Conservation (phyloP, 1,284 basidiomycete genomes). For the Ustilago loliicola region DNA sequence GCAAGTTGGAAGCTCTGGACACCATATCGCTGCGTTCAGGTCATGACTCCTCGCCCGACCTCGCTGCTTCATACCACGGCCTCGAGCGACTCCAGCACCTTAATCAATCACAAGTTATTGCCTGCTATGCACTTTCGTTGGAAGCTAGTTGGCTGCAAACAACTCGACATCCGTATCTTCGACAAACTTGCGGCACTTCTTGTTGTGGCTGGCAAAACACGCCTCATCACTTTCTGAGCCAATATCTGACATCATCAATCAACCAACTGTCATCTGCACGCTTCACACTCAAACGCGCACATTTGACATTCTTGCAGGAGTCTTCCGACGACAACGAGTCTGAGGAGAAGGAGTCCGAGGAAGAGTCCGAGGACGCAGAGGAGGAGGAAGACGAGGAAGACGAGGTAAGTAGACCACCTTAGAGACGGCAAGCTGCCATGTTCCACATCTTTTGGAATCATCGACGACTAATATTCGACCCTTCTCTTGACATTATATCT, state of each 20-base stretch:
- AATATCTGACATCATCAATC: conserved; percentile 10
- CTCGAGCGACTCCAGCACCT: not conserved
- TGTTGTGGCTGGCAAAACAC: not conserved
- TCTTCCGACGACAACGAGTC: conserved; percentile 44
- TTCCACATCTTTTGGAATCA: not conserved
- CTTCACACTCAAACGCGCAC: not conserved
- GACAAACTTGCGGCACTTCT: not conserved
- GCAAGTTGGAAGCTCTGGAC: no score
- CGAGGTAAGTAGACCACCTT: conserved; percentile 9
- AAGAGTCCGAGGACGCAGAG: conserved; percentile 51
- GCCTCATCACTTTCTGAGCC: not conserved
- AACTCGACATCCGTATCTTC: not conserved
- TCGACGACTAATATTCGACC: not conserved
- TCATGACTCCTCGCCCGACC: not conserved
- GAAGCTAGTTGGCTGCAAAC: not conserved
- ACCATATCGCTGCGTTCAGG: no score
- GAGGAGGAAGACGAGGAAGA: conserved; percentile 50
- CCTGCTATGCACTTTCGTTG: not conserved
- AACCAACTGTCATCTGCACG: conserved; percentile 1
- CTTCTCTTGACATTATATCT: not conserved
- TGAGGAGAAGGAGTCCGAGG: conserved; percentile 56
- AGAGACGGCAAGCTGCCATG: not conserved
- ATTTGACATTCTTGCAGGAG: conserved; percentile 23
- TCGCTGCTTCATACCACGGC: not conserved
- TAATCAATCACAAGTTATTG: not conserved